Evolutionary conservation across 1,139 yeast species (phyloP), one percentile per base, ranked within the genome.

Genomic region (Magnusiomyces ingens): DNA sequence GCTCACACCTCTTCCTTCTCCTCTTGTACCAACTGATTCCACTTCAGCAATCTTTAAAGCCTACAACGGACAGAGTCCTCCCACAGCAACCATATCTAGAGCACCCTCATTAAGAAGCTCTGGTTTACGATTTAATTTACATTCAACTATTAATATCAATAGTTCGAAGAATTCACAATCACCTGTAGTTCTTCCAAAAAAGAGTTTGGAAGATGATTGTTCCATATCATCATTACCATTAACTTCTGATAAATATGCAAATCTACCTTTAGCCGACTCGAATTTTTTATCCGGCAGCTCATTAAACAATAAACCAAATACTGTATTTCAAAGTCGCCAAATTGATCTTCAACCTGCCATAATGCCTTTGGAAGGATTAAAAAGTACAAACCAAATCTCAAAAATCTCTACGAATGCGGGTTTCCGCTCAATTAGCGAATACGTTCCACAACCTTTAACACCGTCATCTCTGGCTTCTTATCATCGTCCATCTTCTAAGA

Each of bases 1-100:
- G 40, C 56, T 67, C 18, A 58, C 64, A 1, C 64, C 68, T 1
- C 58, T 67, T n/a, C 70, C 70, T 1, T 66, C 70, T 13, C 70
- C 70, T 1, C 52, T 64, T n/a, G 59, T 65, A 2, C 59, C 59
- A 43, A 41, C 52, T 5, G 58, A 54, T 52, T 52, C 53, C 32
- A 53, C 51, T 15, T 51, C 53, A 35, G 62, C 55, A 2, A 55
- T 62, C 2, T 61, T 62, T 53, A 55, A 56, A 38, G 56, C 63
- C 15, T 62, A 59, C 49, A 60, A 59, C 38, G 65, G 63, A 43
- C 52, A 52, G 17, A 59, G 56, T 17, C 65, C 65, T 2, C 59
- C 62, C 13, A 53, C 59, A 15, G 43, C 62, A 13, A 54, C 62
- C n/a, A 57, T 63, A n/a, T 63, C 65, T 6, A 52, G 65, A n/a